phyloP scores from a whole-genome alignment of 2,329 filamentous ascomycete genomes.

The Herpomyces periplanetae region DNA sequence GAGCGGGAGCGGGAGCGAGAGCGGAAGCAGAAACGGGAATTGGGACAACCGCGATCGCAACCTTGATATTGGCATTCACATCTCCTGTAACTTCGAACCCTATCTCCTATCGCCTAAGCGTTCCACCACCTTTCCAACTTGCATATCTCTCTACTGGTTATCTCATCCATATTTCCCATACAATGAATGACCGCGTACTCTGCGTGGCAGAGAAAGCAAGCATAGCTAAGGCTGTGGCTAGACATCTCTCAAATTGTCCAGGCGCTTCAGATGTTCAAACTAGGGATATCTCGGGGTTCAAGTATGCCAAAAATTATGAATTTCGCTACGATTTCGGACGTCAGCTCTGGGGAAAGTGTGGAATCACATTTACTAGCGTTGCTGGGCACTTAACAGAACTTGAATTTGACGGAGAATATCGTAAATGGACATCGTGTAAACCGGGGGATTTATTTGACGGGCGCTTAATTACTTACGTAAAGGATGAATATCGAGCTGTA shows the following conservation, averaged over 20 bases:
- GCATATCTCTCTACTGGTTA: too few species aligned
- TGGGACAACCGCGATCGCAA: too few species aligned
- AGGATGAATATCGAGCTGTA: conserved; percentile 33
- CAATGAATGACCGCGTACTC: too few species aligned
- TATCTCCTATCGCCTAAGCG: too few species aligned
- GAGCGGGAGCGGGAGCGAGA: too few species aligned
- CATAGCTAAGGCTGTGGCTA: conserved; percentile 70
- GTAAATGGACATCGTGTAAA: conserved; percentile 40
- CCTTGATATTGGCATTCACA: too few species aligned
- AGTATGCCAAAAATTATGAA: conserved; percentile 69
- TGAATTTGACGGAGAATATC: conserved; percentile 33
- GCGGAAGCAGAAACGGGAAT: too few species aligned
- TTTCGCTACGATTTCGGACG: conserved; percentile 60
- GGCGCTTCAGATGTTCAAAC: conserved; percentile 21
- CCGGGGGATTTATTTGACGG: conserved; percentile 47
- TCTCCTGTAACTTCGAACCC: too few species aligned
- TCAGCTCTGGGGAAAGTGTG: conserved; percentile 37
- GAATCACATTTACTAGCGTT: conserved; percentile 76
- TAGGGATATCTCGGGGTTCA: conserved; percentile 22
- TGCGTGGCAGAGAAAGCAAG: conserved; percentile 66
- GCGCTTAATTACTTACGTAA: conserved; percentile 24
- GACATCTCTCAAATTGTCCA: conserved; percentile 30
- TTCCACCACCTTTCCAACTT: too few species aligned
- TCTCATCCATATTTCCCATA: too few species aligned
- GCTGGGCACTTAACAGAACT: conserved; percentile 46